Evolutionary conservation across 768 basidiomycete species (phyloP), one percentile per base, ranked within the genome.

Genomic region (Crassisporium funariophilum): DNA sequence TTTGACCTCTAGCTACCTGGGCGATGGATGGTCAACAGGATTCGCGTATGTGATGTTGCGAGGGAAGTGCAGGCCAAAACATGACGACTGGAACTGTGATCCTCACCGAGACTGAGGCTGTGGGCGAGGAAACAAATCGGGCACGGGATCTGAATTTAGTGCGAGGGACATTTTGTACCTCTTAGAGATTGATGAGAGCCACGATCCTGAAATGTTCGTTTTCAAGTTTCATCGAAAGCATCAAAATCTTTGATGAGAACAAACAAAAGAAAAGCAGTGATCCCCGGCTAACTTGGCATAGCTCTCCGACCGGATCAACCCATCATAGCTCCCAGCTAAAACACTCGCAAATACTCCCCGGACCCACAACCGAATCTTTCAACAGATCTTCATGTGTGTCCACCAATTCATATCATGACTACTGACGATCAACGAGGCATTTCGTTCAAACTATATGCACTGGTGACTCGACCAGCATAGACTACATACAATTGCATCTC

Each of bases 1-100:
- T 59, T 57, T 58, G 50, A 52, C 55, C 36, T 46, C 44, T 44
- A 39, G 42, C 41, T 63, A 58, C 59, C 61, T 60, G 47, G 63
- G 50, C 50, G 49, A 57, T 54, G 52, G 44, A 54, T 41, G 39
- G 22, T 34, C 11, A 29, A 45, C 40, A 45, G 17, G 4, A 35
- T 48, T 54, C 55, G 52, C 48, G 46, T 45, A 53, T 7, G 8
- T 31, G 47, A 49, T 48, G 57, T 60, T 33, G 60, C 42, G 54
- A 62, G 40, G 60, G 47, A 49, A 50, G 54, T 47, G 31, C 36
- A 43, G n/a, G n/a, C 29, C 51, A 52, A 56, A 54, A 55, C 56
- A 59, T 59, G 49, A 50, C 56, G 44, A 58, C 58, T 44, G 29
- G 38, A 22, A 27, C 31, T 20, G 45, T 35, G 56, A 54, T 57